phyloP scores from a whole-genome alignment of 2,329 filamentous ascomycete species.

The Ramularia endophylla region DNA sequence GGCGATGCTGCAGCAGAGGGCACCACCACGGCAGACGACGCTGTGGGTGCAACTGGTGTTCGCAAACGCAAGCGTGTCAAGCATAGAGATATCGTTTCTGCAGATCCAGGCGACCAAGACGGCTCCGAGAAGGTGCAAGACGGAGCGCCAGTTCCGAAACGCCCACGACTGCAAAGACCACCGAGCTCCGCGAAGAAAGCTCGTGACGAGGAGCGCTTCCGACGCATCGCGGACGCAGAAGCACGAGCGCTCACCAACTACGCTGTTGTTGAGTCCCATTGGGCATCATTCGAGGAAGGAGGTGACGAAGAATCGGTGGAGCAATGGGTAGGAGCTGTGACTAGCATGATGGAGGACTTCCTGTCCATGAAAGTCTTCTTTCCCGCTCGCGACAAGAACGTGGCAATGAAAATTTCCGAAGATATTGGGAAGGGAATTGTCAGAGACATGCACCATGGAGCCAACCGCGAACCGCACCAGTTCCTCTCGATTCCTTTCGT shows the following conservation, averaged over 20 bases:
- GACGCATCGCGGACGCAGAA: slow-evolving; percentile 16
- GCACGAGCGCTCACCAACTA: slow-evolving; percentile 30
- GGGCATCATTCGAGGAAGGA: slow-evolving; percentile 39
- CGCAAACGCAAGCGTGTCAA: slow-evolving; percentile 7
- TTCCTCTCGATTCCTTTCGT: slow-evolving; percentile 77
- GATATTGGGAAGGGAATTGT: slow-evolving; percentile 11
- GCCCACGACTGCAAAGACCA: slow-evolving; percentile 15
- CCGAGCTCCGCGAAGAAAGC: slow-evolving; percentile 4
- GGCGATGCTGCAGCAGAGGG: background rate
- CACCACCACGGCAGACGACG: background rate
- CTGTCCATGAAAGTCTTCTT: slow-evolving; percentile 56
- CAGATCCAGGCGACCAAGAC: background rate
- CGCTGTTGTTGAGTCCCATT: slow-evolving; percentile 33
- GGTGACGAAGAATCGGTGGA: slow-evolving; percentile 45
- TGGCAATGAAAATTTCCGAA: slow-evolving; percentile 41
- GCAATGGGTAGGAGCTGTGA: slow-evolving; percentile 55
- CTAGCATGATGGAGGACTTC: slow-evolving; percentile 55
- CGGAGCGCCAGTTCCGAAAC: slow-evolving; percentile 5
- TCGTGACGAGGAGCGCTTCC: slow-evolving; percentile 10
- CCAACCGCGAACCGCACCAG: slow-evolving; percentile 42
- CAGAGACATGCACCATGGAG: slow-evolving; percentile 24
- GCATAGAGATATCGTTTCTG: slow-evolving; percentile 4
- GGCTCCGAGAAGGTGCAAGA: slow-evolving; percentile 1
- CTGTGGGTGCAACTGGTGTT: background rate
- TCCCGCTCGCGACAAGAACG: slow-evolving; percentile 44